Evolutionary conservation across 352 stramenopile genomes (phyloP), one percentile per base, ranked within the genome.

Genomic region (Phytophthora sp.): DNA sequence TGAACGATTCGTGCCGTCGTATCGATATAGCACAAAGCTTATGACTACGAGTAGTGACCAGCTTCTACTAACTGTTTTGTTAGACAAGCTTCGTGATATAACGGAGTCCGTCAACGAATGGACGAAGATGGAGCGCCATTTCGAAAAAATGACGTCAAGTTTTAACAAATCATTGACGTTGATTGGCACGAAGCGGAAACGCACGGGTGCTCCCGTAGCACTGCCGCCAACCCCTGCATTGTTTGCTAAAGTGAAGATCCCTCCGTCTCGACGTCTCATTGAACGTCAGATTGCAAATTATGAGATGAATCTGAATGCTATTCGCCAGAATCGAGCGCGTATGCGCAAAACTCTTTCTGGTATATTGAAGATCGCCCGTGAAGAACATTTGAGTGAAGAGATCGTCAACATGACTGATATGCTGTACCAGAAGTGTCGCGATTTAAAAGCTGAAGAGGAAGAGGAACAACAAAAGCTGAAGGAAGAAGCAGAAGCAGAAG

Each of bases 271-370:
- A 2, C 82, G 82, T 9, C 68, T 91, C 8, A 87, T 91, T 39
- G 79, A 89, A 50, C 82, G 82, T n/a, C 82, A 91, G 49, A 77
- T 91, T 39, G 70, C 75, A 0, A 91, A 91, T 41, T 91, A 87
- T 55, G 66, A 77, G n/a, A 23, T 79, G 23, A 91, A 91, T 17
- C 21, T 88, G 31, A 62, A 69, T 26, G 48, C 59, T 1, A 88
- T 91, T 62, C 67, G 71, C n/a, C 52, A 62, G 37, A 79, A 82
- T 27, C 82, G 82, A 10, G 66, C 65, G 17, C 58, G 55, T 10
- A 87, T 82, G 68, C 66, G 79, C 10, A 82, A 74, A 31, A 88
- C 77, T 7, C 53, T 91, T 3, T 71, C 66, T 9, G 71, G 69
- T 3, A 79, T 87, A 18, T 46, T 91, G 21, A 84, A 88, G 57